These are phyloP conservation scores for Eleusine coracana DNA, from an alignment of 176 grass and related monocot genomes.

Conservation along the genomic window DNA sequence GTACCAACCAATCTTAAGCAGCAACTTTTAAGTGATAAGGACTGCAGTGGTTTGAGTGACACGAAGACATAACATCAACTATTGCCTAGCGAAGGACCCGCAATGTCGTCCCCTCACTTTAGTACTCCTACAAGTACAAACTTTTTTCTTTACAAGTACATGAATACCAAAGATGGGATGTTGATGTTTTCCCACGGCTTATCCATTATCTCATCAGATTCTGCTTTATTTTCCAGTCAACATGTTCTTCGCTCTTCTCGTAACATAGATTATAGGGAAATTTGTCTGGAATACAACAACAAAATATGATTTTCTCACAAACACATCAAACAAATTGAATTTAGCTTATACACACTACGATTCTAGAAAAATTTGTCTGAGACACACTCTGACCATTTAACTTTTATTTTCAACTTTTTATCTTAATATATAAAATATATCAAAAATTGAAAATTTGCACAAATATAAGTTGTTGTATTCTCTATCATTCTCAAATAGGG, in stretches of 20 bases:
- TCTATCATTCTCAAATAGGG: too few species aligned
- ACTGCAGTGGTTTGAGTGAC: conserved; percentile 20
- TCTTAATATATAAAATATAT: too few species aligned
- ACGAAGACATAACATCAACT: conserved; percentile 28
- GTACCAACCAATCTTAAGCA: conserved; percentile 35
- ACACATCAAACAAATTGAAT: too few species aligned
- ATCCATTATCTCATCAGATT: background rate
- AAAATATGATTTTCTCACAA: too few species aligned
- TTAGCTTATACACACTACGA: too few species aligned
- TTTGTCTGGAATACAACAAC: too few species aligned
- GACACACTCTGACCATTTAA: too few species aligned
- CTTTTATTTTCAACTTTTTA: too few species aligned
- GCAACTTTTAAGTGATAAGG: conserved; percentile 38
- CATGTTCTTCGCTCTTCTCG: background rate
- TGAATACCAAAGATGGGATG: background rate
- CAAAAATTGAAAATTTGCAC: too few species aligned
- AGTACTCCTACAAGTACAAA: background rate
- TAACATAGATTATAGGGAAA: background rate
- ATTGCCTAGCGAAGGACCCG: conserved; percentile 4
- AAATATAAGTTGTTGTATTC: too few species aligned
- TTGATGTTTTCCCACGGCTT: background rate
- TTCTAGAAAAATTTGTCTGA: too few species aligned
- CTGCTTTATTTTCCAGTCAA: conserved; percentile 13
- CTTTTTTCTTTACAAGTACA: background rate
- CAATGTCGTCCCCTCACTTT: background rate